Evolutionary conservation across 768 basidiomycete species (phyloP).

Genomic region (Tricholoma hemisulphureum): DNA sequence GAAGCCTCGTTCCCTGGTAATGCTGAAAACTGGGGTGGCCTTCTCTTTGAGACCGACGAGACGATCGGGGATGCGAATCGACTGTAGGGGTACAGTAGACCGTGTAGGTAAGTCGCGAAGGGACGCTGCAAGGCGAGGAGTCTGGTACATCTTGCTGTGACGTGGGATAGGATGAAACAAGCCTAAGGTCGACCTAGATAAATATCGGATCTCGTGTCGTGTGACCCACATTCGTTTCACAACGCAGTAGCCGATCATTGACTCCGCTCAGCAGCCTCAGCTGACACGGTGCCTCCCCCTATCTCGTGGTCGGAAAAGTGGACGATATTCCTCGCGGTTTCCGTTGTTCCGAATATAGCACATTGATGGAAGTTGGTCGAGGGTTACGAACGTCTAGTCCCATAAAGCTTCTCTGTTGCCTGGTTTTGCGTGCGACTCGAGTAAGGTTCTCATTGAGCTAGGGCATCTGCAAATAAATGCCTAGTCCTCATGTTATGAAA

Average conservation of each 20-base stretch:
- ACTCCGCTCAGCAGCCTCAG: background rate
- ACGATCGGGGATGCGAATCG: constrained; percentile 1
- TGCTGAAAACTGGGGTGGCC: background rate
- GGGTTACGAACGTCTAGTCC: background rate
- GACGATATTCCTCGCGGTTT: background rate
- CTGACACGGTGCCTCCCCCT: background rate
- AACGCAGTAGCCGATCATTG: background rate
- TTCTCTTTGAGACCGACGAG: constrained; percentile 1
- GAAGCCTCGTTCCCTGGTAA: constrained; percentile 1
- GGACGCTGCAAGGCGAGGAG: background rate
- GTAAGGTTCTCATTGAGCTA: too few species aligned
- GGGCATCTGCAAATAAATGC: too few species aligned
- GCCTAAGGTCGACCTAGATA: too few species aligned
- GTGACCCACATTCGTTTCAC: background rate
- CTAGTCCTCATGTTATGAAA: too few species aligned
- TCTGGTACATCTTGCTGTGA: background rate
- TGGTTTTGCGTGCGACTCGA: too few species aligned
- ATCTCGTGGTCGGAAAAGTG: background rate
- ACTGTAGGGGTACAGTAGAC: background rate
- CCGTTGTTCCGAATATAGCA: background rate
- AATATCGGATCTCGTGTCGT: background rate
- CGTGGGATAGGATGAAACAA: background rate
- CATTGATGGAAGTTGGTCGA: background rate
- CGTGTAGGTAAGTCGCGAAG: background rate
- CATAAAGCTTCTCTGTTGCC: too few species aligned